phyloP scores from a whole-genome alignment of 2,329 filamentous ascomycete species.

The Penicillium hesseltinei region DNA sequence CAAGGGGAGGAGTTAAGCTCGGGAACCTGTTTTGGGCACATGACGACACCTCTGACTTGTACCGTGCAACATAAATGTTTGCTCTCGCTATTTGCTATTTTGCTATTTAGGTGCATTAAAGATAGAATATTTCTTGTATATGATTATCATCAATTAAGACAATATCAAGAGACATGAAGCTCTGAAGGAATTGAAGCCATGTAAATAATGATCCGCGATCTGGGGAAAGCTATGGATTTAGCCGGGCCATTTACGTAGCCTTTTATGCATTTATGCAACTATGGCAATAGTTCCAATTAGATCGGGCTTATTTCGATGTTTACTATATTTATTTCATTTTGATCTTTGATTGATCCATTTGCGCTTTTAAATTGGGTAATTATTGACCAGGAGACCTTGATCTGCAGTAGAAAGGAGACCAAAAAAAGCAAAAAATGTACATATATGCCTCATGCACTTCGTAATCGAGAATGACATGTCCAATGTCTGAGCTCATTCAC shows the following conservation, averaged over 20 bases:
- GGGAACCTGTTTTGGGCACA: slow-evolving; percentile 13
- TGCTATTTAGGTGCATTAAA: no score
- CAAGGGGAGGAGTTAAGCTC: not conserved
- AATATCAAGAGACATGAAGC: not conserved
- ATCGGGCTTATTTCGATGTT: not conserved
- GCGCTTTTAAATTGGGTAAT: not conserved
- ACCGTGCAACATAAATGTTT: not conserved
- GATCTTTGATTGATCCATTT: not conserved
- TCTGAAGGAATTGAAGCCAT: not conserved
- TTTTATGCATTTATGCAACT: not conserved
- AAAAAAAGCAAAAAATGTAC: not conserved
- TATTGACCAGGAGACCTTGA: not conserved
- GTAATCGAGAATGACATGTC: slow-evolving; percentile 1
- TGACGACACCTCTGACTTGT: slow-evolving; percentile 8
- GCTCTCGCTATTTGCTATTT: not conserved
- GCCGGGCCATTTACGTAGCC: not conserved
- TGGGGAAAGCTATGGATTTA: slow-evolving; percentile 10
- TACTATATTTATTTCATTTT: not conserved
- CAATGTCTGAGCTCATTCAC: not conserved
- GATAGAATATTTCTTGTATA: not conserved
- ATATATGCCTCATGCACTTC: slow-evolving; percentile 5
- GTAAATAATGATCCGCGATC: slow-evolving; percentile 2
- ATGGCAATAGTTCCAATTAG: not conserved
- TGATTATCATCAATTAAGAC: not conserved
- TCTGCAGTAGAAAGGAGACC: slow-evolving; percentile 1